Conservation (phyloP, 495 filamentous ascomycete genomes). For the Neurospora sp. region DNA sequence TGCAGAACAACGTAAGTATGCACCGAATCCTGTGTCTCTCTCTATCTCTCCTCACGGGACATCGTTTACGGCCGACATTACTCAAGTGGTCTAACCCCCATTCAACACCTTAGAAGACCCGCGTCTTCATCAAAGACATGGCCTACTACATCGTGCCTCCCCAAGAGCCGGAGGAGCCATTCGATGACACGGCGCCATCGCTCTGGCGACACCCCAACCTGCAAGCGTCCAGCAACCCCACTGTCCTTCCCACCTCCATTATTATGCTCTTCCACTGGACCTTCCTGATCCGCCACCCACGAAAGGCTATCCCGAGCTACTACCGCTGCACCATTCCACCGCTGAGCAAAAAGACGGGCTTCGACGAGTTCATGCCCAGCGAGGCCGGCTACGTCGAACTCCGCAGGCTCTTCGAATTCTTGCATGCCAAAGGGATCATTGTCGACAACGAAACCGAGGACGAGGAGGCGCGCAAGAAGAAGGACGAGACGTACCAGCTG, state of each 20-base stretch:
- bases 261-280: slow-evolving; percentile 78
- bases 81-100: neutral
- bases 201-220: slow-evolving; percentile 6
- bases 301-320: slow-evolving; percentile 78
- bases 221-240: slow-evolving; percentile 72
- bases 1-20: slow-evolving; percentile 37
- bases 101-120: slow-evolving; percentile 48
- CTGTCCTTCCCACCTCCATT: slow-evolving; percentile 61
- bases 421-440: slow-evolving; percentile 50
- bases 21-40: neutral
- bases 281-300: slow-evolving; percentile 94
- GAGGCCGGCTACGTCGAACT: slow-evolving; percentile 91
- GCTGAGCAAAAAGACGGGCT: slow-evolving; percentile 68
- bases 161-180: no score
- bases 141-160: slow-evolving; percentile 70
- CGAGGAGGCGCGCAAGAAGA: slow-evolving; percentile 14
- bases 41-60: neutral
- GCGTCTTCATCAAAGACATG: slow-evolving; percentile 97
- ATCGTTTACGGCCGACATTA: neutral
- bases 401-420: slow-evolving; percentile 73
- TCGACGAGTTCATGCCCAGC: slow-evolving; percentile 69
- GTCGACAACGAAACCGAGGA: slow-evolving; percentile 48
- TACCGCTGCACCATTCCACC: slow-evolving; percentile 94
- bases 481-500: neutral
- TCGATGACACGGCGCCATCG: no score